Conservation (phyloP, 2,329 filamentous ascomycete species). For the Talaromyces atroroseus region DNA sequence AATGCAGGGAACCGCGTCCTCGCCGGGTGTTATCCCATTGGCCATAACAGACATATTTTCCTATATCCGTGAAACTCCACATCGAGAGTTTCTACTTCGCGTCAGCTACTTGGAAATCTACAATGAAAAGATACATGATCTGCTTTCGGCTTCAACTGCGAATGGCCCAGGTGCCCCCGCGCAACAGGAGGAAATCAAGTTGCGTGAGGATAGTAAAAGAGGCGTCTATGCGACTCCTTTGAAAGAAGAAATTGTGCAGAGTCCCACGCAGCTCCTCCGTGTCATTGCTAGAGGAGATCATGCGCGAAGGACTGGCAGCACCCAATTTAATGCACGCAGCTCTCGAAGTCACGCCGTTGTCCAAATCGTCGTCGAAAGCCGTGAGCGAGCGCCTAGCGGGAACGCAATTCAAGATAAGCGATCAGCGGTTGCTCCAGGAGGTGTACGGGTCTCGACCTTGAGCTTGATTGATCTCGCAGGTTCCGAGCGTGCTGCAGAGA, state of each 20-base stretch:
- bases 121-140: slow-evolving; percentile 94
- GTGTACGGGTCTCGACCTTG: slow-evolving; percentile 89
- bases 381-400: slow-evolving; percentile 68
- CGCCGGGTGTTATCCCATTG: slow-evolving; percentile 91
- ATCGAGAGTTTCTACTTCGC: slow-evolving; percentile 85
- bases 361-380: slow-evolving; percentile 95
- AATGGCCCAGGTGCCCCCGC: slow-evolving; percentile 49
- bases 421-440: slow-evolving; percentile 68
- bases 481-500: slow-evolving; percentile 91
- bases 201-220: slow-evolving; percentile 91
- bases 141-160: slow-evolving; percentile 66
- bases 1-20: slow-evolving; percentile 96
- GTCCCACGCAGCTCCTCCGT: slow-evolving; percentile 85
- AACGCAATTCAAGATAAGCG: slow-evolving; percentile 55
- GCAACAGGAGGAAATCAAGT: slow-evolving; percentile 84
- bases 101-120: slow-evolving; percentile 99
- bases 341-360: slow-evolving; percentile 97
- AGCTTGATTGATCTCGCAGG: slow-evolving; percentile 95
- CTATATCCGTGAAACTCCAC: slow-evolving; percentile 94
- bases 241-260: slow-evolving; percentile 98
- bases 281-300: slow-evolving; percentile 94
- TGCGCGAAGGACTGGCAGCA: slow-evolving; percentile 83
- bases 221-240: slow-evolving; percentile 94
- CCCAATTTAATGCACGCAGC: slow-evolving; percentile 93
- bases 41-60: slow-evolving; percentile 99